Percentiles rank a stretch among this genome's conserved stretches.
Conservation (phyloP, 2,329 filamentous ascomycete genomes). For the Pseudocercospora crystallina region DNA sequence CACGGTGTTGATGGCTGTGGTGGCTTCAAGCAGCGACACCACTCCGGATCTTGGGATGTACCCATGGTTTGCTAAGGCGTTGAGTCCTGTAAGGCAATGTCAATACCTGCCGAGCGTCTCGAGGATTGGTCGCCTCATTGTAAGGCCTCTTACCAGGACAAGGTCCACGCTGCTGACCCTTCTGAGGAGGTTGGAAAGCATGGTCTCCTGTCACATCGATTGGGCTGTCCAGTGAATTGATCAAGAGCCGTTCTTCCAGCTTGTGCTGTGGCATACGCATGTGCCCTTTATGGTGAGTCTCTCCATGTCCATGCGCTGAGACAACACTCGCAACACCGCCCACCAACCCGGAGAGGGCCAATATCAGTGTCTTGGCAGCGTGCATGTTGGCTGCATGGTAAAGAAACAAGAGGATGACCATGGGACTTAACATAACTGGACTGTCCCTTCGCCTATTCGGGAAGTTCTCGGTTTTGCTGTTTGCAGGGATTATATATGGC, state of each 20-base stretch:
- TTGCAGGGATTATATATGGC: too few species aligned
- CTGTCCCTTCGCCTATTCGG: too few species aligned
- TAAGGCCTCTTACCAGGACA: constrained; percentile 3
- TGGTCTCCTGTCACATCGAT: constrained; percentile 8
- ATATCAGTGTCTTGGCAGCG: constrained; percentile 9
- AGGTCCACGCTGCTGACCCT: constrained; percentile 8
- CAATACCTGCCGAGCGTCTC: neutral
- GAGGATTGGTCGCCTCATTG: neutral
- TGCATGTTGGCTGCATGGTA: too few species aligned
- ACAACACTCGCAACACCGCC: constrained; percentile 1
- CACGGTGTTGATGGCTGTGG: constrained; percentile 24
- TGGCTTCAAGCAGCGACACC: constrained; percentile 16
- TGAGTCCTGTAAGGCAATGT: constrained; percentile 10
- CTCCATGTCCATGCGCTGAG: constrained; percentile 4
- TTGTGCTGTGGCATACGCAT: neutral
- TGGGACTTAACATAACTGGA: too few species aligned
- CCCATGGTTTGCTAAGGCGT: constrained; percentile 31
- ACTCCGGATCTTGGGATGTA: constrained; percentile 22
- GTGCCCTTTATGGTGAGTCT: constrained; percentile 1
- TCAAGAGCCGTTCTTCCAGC: constrained; percentile 3
- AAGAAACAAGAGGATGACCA: too few species aligned
- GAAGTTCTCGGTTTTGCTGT: too few species aligned
- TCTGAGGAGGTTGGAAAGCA: constrained; percentile 2
- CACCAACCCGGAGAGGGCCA: constrained; percentile 2
- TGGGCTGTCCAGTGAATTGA: constrained; percentile 5